A percentile compares a stretch with the other conserved stretches of the same genome.
phyloP scores from a whole-genome alignment of 1,284 basidiomycete species.

The Schizophyllum commune region DNA sequence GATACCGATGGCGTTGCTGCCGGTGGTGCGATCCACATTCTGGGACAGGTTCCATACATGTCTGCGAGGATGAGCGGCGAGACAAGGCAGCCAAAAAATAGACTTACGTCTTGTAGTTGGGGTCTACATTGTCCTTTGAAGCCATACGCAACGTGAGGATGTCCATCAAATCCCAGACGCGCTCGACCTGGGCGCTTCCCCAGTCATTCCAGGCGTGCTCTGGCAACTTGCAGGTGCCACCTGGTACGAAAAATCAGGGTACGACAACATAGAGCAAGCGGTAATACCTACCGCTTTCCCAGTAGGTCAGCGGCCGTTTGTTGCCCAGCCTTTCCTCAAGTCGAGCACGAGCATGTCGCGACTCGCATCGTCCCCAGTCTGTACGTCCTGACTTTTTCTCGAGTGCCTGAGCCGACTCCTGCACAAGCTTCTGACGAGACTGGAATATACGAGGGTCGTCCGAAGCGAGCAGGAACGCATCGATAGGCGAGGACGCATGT shows the following conservation, averaged over 20 bases:
- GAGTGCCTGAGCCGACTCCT: conserved; percentile 50
- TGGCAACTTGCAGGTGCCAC: conserved; percentile 79
- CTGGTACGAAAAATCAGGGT: conserved; percentile 26
- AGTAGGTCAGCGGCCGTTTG: conserved; percentile 84
- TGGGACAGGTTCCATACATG: conserved; percentile 97
- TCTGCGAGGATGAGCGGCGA: conserved; percentile 26
- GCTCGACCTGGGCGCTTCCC: conserved; percentile 85
- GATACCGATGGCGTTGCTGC: conserved; percentile 75
- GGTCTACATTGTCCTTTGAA: conserved; percentile 65
- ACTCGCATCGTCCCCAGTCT: conserved; percentile 92
- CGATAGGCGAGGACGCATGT: conserved; percentile 83
- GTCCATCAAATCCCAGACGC: conserved; percentile 93
- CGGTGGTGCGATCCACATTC: conserved; percentile 88
- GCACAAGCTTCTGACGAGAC: conserved; percentile 77
- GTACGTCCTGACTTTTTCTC: conserved; percentile 61
- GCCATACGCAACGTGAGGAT: conserved; percentile 82
- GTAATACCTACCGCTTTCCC: conserved; percentile 73
- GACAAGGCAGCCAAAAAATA: conserved; percentile 1
- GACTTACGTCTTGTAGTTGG: conserved; percentile 79
- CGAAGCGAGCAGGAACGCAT: conserved; percentile 84
- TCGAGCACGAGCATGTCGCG: conserved; percentile 82
- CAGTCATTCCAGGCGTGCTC: conserved; percentile 95
- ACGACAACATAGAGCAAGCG: conserved; percentile 1
- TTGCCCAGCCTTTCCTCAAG: conserved; percentile 79
- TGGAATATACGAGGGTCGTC: conserved; percentile 90